Percentiles rank a stretch among this genome's conserved stretches.
Evolutionary conservation across 2,329 filamentous ascomycete genomes (phyloP).

Genomic region (Ceratocystis variospora): DNA sequence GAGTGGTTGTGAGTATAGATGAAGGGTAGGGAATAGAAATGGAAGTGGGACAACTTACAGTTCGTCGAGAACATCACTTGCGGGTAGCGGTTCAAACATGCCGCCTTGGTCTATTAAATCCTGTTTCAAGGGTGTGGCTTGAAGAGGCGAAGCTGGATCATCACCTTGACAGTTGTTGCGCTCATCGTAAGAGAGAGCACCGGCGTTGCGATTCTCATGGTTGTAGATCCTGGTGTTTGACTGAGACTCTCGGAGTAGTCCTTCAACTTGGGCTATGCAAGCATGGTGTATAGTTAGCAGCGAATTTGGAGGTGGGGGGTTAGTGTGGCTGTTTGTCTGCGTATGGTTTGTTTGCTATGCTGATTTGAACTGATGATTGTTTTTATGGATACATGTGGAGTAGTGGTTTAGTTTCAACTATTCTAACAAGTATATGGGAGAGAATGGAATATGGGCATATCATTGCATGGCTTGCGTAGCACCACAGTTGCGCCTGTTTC

Average conservation of each 20-base stretch:
- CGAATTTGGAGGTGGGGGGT: background rate
- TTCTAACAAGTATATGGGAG: background rate
- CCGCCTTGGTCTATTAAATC: slow-evolving; percentile 65
- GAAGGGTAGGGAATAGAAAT: background rate
- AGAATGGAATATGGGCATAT: background rate
- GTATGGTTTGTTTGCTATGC: background rate
- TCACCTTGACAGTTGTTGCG: background rate
- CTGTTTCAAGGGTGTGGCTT: background rate
- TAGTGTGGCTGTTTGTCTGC: background rate
- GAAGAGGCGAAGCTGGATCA: background rate
- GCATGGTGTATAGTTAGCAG: background rate
- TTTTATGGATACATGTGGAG: no score
- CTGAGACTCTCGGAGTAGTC: slow-evolving; percentile 54
- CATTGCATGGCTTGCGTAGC: background rate
- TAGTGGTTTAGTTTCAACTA: no score
- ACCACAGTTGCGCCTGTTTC: background rate
- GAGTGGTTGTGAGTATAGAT: background rate
- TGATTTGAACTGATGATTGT: background rate
- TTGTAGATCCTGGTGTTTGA: slow-evolving; percentile 23
- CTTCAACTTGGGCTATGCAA: slow-evolving; percentile 62
- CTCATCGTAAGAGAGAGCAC: background rate
- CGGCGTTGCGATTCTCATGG: slow-evolving; percentile 16
- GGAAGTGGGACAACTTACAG: slow-evolving; percentile 41
- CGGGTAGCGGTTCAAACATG: slow-evolving; percentile 67
- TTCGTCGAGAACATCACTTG: slow-evolving; percentile 66